A percentile compares a stretch with the other conserved stretches of the same genome.
These are phyloP conservation scores for Gamarada debralockiae DNA, from an alignment of 495 filamentous ascomycete species.

Conservation along the genomic window DNA sequence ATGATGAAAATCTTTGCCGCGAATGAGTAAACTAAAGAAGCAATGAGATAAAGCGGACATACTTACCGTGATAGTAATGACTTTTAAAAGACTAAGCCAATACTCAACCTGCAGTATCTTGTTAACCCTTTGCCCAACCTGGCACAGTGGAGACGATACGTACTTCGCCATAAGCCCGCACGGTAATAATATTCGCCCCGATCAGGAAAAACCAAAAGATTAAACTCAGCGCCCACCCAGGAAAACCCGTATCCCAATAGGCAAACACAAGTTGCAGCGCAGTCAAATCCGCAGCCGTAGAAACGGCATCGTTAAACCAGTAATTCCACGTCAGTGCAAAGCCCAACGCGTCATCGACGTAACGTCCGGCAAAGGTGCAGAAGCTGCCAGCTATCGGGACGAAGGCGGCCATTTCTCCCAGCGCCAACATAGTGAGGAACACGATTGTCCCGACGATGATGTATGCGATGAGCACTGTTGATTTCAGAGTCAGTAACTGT, in stretches of 20 bases:
- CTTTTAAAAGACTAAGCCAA: constrained; percentile 52
- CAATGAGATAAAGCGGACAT: neutral
- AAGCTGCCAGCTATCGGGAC: constrained; percentile 72
- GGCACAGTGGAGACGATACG: constrained; percentile 9
- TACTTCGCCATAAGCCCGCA: constrained; percentile 52
- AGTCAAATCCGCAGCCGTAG: constrained; percentile 50
- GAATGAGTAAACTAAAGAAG: neutral
- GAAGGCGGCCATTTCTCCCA: constrained; percentile 71
- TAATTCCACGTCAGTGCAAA: constrained; percentile 65
- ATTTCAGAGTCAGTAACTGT: too few relatives aligned
- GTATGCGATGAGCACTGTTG: constrained; percentile 56
- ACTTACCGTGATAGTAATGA: constrained; percentile 47
- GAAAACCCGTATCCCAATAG: constrained; percentile 55
- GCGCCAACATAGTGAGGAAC: constrained; percentile 43
- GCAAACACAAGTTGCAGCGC: constrained; percentile 49
- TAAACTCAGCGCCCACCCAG: constrained; percentile 54
- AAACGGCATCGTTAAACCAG: constrained; percentile 58
- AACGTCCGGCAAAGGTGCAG: constrained; percentile 68
- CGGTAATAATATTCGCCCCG: constrained; percentile 44
- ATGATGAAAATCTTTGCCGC: constrained; percentile 49
- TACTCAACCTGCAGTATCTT: constrained; percentile 42
- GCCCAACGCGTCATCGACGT: constrained; percentile 68
- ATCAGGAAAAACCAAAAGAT: constrained; percentile 50
- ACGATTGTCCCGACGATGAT: constrained; percentile 44
- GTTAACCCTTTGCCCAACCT: neutral